Base-by-base conservation (phyloP, 2,329 filamentous ascomycete genomes). In the Cladosporium sphaerospermum region DNA sequence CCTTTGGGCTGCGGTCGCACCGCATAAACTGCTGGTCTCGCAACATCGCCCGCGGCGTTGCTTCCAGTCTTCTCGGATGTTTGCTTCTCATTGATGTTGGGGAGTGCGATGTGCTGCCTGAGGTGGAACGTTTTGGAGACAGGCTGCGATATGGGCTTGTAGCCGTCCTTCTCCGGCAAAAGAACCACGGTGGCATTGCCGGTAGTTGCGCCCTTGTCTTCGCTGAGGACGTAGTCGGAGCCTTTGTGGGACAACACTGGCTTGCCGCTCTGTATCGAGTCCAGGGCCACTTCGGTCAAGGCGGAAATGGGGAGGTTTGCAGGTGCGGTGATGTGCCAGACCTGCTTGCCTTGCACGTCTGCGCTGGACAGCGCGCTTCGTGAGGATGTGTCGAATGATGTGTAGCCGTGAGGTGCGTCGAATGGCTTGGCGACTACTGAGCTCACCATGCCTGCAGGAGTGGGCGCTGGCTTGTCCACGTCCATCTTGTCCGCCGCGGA, bases 291-390 rank as follows among this genome's bases (percentile, higher is more conserved):
- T 58, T 84, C 77, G 64, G 83, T 79, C 44, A 90, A 71, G 1
- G 85, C 76, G 9, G 80, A 81, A 53, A 90, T 77, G n/a, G 86
- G 82, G 2, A 89, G 72, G 9, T 81, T 81, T 5, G 82, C 79
- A 2, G 87, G 87, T 3, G 85, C 83, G 9, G 84, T 88, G 61
- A 91, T 88, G 67, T 89, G 88, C 87, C 86, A 91, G 55, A 90
- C 75, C 66, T 90, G 83, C 73, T 89, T 89, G 57, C 84, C 84
- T 53, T 82, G 73, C 7, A 85, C 66, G 60, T 81, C 79, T 52
- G 78, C 76, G 54, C 85, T 69, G 18, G 78, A 72, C 8, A 63
- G 50, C 6, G 63, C 53, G 39, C 63, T 64, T 8, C 65, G 69
- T 8, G 62, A 57, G 6, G 66, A 59, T 31, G 61, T 79, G 71